These are phyloP conservation scores for Zangia roseola DNA, from an alignment of 768 basidiomycete genomes.

Conservation along the genomic window DNA sequence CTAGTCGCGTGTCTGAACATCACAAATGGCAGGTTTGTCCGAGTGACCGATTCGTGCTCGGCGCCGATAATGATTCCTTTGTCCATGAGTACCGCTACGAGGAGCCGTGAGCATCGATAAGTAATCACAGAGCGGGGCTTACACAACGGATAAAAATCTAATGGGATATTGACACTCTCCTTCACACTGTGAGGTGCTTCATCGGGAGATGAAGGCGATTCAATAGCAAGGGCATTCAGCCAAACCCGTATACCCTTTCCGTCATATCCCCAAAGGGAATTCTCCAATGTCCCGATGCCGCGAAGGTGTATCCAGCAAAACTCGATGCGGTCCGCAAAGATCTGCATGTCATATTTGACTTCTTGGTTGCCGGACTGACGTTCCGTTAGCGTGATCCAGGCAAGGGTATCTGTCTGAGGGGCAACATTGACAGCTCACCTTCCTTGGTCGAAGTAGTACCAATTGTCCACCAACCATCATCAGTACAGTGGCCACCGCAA, in stretches of 20 bases:
- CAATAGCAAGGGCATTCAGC: slow-evolving; percentile 93
- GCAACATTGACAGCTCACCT: slow-evolving; percentile 54
- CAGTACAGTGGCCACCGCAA: slow-evolving; percentile 90
- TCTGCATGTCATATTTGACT: slow-evolving; percentile 96
- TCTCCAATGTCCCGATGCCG: slow-evolving; percentile 90
- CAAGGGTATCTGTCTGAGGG: not conserved
- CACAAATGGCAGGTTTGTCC: slow-evolving; percentile 78
- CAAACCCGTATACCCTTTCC: slow-evolving; percentile 87
- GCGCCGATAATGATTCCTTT: slow-evolving; percentile 98
- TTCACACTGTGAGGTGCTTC: slow-evolving; percentile 56
- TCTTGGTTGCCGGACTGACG: slow-evolving; percentile 79
- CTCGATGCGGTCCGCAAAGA: slow-evolving; percentile 94
- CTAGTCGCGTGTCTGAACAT: slow-evolving; percentile 91
- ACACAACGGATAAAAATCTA: slow-evolving; percentile 98
- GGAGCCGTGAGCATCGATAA: not conserved
- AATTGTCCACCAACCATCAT: slow-evolving; percentile 94
- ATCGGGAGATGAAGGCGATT: slow-evolving; percentile 47
- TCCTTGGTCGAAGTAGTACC: slow-evolving; percentile 84
- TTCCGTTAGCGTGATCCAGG: not conserved
- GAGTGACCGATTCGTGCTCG: slow-evolving; percentile 80
- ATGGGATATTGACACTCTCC: slow-evolving; percentile 88
- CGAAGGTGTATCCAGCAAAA: slow-evolving; percentile 98
- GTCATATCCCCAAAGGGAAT: slow-evolving; percentile 97
- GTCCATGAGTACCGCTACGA: slow-evolving; percentile 92
- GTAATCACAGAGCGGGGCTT: slow-evolving; percentile 17